Evolutionary conservation across 208 protist genomes (phyloP), one percentile per base, ranked within the genome.

Genomic region (Leishmania arabica): DNA sequence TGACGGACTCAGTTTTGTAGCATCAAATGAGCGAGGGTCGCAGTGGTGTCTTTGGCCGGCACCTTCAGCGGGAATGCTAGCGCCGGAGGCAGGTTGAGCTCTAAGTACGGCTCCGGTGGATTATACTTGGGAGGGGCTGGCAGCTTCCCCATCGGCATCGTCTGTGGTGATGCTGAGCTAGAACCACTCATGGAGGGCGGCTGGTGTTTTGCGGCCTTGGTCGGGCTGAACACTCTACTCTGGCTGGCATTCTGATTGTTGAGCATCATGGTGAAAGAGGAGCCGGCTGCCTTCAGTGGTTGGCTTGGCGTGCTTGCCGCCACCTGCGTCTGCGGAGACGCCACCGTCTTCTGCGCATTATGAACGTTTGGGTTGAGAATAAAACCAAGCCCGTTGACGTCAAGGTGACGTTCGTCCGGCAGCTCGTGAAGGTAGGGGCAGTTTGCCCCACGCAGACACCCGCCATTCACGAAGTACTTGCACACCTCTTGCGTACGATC

Each of bases 401-500:
- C 94, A 45, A 97, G 82, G 83, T 97, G 92, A 11, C 94, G 94
- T 86, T 97, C 94, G 72, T 97, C 94, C 27, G 94, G 94, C 53
- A 97, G 84, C 82, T 97, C 92, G 88, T 97, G 94, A 17, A 94
- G 83, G 76, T 95, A 97, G 47, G 91, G 91, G 80, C 94, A 97
- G 77, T 90, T 87, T 37, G 83, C 78, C 1, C 92, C 92, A 49
- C 94, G 92, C n/a, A 94, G 82, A 73, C 94, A 97, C 34, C 94
- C 94, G 27, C 94, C 94, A 77, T 97, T 97, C 69, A 97, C 86
- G 72, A 95, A 97, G 84, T 93, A 97, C 81, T 95, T 96, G 84
- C 94, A 97, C 47, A 96, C 85, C 78, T 97, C 92, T 86, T 95
- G 88, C 42, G 93, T 91, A 42, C 91, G 91, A 53, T 96, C 91